Base-by-base conservation (phyloP, 1,284 basidiomycete genomes). In the Boletus nobilissimus region DNA sequence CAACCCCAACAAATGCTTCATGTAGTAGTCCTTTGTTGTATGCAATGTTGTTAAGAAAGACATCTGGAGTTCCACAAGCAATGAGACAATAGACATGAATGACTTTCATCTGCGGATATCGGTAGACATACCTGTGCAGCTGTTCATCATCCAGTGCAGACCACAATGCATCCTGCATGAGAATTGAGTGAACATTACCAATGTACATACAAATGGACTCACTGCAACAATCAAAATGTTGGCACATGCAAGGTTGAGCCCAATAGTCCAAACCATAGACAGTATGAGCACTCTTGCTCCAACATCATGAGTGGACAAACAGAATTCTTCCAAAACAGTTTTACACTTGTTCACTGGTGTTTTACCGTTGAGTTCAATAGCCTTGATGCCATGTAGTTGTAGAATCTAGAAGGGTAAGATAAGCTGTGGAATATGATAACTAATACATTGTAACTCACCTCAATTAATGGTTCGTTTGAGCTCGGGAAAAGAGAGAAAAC, bases 191-290 rank as follows among this genome's bases (percentile, higher is more conserved):
- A 24, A 36, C 9, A 32, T 34, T 24, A 19, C 8, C 9, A 24
- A 22, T 34, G 60, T 57, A n/a, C 54, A n/a, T 57, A 36, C 8
- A 39, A 29, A 64, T 38, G 5, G 16, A 81, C 81, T 39, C 0
- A 83, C 80, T 0, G 76, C 62, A 1, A 84, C 73, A 3, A 83
- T 54, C 70, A 85, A 73, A 2, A 85, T 46, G 36, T 84, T 84
- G 0, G 80, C 76, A 8, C 72, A 84, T 1, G 79, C 77, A 0
- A 85, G 48, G 34, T 85, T 85, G 0, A 85, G 57, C 0, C 82
- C 73, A 0, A 82, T 63, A 0, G 48, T 36, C 0, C 82, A 78
- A 3, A 84, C 83, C 48, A 64, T 70, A 0, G 83, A 85, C 0
- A 85, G 60, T 1, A 85, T 77, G 0, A 85, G 71, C 0, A 85